A percentile compares a stretch with the other conserved stretches of the same genome.
Evolutionary conservation across 768 basidiomycete species (phyloP).

Genomic region (Trametopsis cervina): DNA sequence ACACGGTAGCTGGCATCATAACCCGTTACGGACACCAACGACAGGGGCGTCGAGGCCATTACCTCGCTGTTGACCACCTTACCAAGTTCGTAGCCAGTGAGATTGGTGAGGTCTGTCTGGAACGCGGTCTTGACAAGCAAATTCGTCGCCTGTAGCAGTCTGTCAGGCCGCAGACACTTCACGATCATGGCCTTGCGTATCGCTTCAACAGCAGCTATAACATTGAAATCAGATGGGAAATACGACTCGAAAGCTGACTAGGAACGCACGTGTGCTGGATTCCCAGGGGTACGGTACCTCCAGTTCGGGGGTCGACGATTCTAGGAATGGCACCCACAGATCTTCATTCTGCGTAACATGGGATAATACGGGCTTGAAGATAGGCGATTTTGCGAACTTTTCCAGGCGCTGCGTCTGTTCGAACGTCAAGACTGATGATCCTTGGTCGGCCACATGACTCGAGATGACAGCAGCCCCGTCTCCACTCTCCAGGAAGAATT

Average conservation of each 20-base stretch:
- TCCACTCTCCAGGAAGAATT: slow-evolving; percentile 88
- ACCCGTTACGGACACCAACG: slow-evolving; percentile 88
- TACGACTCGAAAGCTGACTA: neutral
- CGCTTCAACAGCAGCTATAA: slow-evolving; percentile 61
- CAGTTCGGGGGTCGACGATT: slow-evolving; percentile 58
- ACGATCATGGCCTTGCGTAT: slow-evolving; percentile 73
- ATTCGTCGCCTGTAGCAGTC: slow-evolving; percentile 77
- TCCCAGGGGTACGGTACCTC: slow-evolving; percentile 77
- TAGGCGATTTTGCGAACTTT: slow-evolving; percentile 58
- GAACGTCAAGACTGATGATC: slow-evolving; percentile 45
- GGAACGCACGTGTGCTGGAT: slow-evolving; percentile 60
- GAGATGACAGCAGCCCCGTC: slow-evolving; percentile 37
- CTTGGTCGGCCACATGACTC: slow-evolving; percentile 27
- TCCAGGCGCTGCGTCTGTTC: slow-evolving; percentile 69
- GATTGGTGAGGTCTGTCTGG: slow-evolving; percentile 66
- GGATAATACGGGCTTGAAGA: slow-evolving; percentile 71
- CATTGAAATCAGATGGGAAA: slow-evolving; percentile 14
- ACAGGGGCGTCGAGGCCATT: slow-evolving; percentile 73
- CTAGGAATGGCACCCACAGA: slow-evolving; percentile 68
- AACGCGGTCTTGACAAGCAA: slow-evolving; percentile 73
- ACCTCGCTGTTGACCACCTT: slow-evolving; percentile 77
- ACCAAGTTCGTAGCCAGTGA: slow-evolving; percentile 71
- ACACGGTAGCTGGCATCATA: slow-evolving; percentile 98
- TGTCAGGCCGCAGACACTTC: slow-evolving; percentile 91
- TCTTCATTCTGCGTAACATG: slow-evolving; percentile 55